A percentile compares a stretch with the other conserved stretches of the same genome.
phyloP scores from a whole-genome alignment of 2,329 filamentous ascomycete genomes.

The Apiospora aurea region DNA sequence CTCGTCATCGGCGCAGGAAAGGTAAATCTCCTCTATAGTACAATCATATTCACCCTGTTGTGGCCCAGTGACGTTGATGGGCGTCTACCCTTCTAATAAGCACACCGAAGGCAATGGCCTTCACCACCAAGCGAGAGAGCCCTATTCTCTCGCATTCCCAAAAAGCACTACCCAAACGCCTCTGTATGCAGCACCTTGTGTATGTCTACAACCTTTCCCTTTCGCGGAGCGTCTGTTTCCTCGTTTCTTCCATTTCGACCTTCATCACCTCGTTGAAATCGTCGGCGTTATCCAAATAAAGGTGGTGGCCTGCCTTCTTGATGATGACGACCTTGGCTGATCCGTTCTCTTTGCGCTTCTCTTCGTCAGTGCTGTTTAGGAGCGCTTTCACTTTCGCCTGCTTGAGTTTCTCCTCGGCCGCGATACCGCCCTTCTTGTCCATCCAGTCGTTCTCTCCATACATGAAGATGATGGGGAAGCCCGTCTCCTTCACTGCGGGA shows the following conservation, averaged over 20 bases:
- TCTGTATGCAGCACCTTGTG: neutral
- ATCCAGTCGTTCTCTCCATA: slow-evolving; percentile 99
- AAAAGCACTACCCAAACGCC: slow-evolving; percentile 16
- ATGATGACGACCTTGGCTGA: slow-evolving; percentile 84
- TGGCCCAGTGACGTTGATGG: neutral
- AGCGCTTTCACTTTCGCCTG: slow-evolving; percentile 68
- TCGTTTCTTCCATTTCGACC: slow-evolving; percentile 62
- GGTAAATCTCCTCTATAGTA: neutral
- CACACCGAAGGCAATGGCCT: neutral
- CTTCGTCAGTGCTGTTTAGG: slow-evolving; percentile 68
- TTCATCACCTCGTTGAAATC: slow-evolving; percentile 62
- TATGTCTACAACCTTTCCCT: slow-evolving; percentile 19
- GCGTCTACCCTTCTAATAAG: neutral
- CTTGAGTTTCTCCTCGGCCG: slow-evolving; percentile 80
- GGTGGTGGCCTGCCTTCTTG: slow-evolving; percentile 63
- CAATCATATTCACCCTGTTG: neutral
- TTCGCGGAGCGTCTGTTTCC: slow-evolving; percentile 38
- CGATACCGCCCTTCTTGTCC: slow-evolving; percentile 87
- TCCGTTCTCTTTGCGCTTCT: slow-evolving; percentile 76
- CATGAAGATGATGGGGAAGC: slow-evolving; percentile 88
- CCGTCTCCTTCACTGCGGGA: slow-evolving; percentile 59
- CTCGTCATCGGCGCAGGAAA: neutral
- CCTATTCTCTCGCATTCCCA: neutral
- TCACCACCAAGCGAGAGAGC: neutral
- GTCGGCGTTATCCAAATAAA: slow-evolving; percentile 66